Conservation (phyloP, 768 basidiomycete species). For the Mycena indigotica region DNA sequence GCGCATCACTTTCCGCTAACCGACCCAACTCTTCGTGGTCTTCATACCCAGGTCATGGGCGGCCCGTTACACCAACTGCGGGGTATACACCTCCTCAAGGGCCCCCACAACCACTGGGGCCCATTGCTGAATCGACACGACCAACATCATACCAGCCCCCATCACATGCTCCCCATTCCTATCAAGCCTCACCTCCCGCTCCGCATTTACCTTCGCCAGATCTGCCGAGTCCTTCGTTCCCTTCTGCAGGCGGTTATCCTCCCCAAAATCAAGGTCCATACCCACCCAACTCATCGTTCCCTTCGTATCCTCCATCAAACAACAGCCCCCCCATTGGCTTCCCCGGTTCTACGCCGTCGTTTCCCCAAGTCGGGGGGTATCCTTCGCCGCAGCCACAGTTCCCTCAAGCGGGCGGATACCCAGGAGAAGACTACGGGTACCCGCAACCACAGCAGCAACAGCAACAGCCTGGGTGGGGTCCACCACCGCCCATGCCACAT, state of each 20-base stretch:
- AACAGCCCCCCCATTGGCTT: background rate
- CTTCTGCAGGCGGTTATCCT: background rate
- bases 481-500: slow-evolving; percentile 14
- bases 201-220: slow-evolving; percentile 18
- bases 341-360: too few relatives aligned
- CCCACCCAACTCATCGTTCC: background rate
- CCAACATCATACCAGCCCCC: slow-evolving; percentile 14
- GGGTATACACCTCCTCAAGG: slow-evolving; percentile 12
- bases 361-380: too few relatives aligned
- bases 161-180: slow-evolving; percentile 4
- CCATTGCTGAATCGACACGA: slow-evolving; percentile 13
- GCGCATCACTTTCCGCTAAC: background rate
- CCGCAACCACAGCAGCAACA: background rate
- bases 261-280: background rate
- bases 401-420: too few relatives aligned
- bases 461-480: background rate
- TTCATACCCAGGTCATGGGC: background rate
- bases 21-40: background rate
- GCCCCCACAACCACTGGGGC: slow-evolving; percentile 9
- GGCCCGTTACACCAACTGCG: slow-evolving; percentile 9
- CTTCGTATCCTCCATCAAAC: too few relatives aligned
- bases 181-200: slow-evolving; percentile 7
- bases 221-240: slow-evolving; percentile 6
- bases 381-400: too few relatives aligned
- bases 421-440: background rate